These are phyloP conservation scores for Spiromastix sp. DNA, from an alignment of 2,329 filamentous ascomycete species.

Conservation along the genomic window DNA sequence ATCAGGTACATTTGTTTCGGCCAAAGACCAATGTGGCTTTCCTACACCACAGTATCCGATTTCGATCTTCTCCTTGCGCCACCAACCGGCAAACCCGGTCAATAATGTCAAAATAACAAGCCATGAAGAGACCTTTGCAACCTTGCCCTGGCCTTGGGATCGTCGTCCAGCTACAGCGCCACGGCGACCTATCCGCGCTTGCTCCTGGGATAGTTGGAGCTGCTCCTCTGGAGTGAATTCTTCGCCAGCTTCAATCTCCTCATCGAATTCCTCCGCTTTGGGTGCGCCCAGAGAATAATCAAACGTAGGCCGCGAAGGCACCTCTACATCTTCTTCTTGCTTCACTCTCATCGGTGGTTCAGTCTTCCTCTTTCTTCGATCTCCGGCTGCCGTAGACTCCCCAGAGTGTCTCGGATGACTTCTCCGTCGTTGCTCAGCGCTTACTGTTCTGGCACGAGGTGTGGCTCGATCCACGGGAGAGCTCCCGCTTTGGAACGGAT, in stretches of 20 bases:
- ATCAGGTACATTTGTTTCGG: slow-evolving; percentile 59
- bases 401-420: slow-evolving; percentile 37
- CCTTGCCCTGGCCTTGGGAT: slow-evolving; percentile 28
- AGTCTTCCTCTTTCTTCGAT: slow-evolving; percentile 22
- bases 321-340: slow-evolving; percentile 42
- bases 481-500: slow-evolving; percentile 84
- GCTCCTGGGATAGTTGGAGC: slow-evolving; percentile 64
- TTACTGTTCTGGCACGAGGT: slow-evolving; percentile 29
- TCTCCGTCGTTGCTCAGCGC: slow-evolving; percentile 38
- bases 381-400: slow-evolving; percentile 17
- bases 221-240: slow-evolving; percentile 92
- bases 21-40: slow-evolving; percentile 47
- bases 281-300: slow-evolving; percentile 33
- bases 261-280: slow-evolving; percentile 30
- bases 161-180: slow-evolving; percentile 16
- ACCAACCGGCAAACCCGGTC: slow-evolving; percentile 67
- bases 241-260: slow-evolving; percentile 60
- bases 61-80: slow-evolving; percentile 88
- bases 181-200: slow-evolving; percentile 45
- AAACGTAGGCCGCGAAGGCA: slow-evolving; percentile 48
- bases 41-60: slow-evolving; percentile 91
- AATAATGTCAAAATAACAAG: slow-evolving; percentile 62
- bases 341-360: slow-evolving; percentile 29
- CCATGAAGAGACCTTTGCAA: slow-evolving; percentile 54
- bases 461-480: slow-evolving; percentile 48